Evolutionary conservation across 2,329 filamentous ascomycete species (phyloP).

Genomic region (Chaetoscypha palmicola): DNA sequence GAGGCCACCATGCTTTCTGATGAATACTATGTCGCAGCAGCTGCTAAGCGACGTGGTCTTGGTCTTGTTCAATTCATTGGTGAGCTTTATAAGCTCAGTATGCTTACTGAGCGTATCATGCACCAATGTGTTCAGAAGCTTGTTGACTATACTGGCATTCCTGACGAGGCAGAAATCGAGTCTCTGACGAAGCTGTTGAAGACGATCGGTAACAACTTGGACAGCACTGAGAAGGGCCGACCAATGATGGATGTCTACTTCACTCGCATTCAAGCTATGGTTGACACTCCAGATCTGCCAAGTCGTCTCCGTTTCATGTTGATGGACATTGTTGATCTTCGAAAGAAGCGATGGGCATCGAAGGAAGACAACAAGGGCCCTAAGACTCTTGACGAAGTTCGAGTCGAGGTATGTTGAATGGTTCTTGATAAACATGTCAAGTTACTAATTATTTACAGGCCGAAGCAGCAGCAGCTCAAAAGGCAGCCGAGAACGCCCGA

Average conservation of each 20-base stretch:
- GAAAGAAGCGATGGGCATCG: slow-evolving; percentile 68
- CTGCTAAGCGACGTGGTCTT: slow-evolving; percentile 91
- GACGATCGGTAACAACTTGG: slow-evolving; percentile 85
- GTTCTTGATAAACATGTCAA: slow-evolving; percentile 3
- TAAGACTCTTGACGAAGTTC: slow-evolving; percentile 91
- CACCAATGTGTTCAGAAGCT: slow-evolving; percentile 97
- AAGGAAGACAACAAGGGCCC: slow-evolving; percentile 92
- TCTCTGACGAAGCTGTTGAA: slow-evolving; percentile 87
- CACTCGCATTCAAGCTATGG: slow-evolving; percentile 73
- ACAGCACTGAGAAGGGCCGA: slow-evolving; percentile 73
- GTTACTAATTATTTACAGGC: slow-evolving; percentile 37
- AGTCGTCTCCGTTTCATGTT: slow-evolving; percentile 96
- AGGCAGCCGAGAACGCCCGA: slow-evolving; percentile 66
- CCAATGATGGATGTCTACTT: slow-evolving; percentile 94
- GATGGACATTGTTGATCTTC: slow-evolving; percentile 85
- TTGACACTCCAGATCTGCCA: slow-evolving; percentile 70
- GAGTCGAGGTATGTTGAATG: slow-evolving; percentile 55
- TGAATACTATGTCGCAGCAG: slow-evolving; percentile 90
- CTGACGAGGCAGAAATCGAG: slow-evolving; percentile 94
- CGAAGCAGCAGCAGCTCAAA: slow-evolving; percentile 70
- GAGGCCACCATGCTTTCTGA: slow-evolving; percentile 85
- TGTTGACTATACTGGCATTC: slow-evolving; percentile 86
- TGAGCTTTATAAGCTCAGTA: slow-evolving; percentile 96
- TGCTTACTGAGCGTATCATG: slow-evolving; percentile 99
- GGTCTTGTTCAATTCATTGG: slow-evolving; percentile 99